Percentiles rank a stretch among this genome's conserved stretches.
Conservation (phyloP, 2,329 filamentous ascomycete species). For the Microsporum audouinii region DNA sequence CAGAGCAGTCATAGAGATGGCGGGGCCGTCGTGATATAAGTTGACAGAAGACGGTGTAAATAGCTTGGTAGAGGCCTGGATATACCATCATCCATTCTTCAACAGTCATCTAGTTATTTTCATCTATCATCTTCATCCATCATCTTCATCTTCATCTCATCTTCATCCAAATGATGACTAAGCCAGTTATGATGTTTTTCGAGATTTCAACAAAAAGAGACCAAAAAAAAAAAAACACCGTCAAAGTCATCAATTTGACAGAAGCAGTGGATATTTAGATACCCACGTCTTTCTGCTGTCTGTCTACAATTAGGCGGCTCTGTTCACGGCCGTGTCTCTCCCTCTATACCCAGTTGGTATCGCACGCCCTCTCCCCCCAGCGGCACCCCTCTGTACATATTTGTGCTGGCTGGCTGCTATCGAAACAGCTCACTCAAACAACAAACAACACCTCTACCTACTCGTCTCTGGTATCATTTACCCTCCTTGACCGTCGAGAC, state of each 20-base stretch:
- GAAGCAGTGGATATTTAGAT: background rate
- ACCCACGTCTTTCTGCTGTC: background rate
- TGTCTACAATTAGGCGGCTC: background rate
- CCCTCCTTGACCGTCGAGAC: background rate
- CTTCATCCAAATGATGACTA: background rate
- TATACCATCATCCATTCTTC: too few species aligned
- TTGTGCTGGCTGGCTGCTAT: background rate
- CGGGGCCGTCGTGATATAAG: too few species aligned
- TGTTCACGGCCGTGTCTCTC: background rate
- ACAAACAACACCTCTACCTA: background rate
- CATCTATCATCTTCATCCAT: background rate
- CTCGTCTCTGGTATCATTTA: background rate
- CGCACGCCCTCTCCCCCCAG: background rate
- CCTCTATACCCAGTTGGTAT: background rate
- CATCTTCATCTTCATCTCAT: background rate
- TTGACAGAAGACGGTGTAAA: too few species aligned
- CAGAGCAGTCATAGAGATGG: too few species aligned
- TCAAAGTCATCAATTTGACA: background rate
- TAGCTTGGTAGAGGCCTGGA: too few species aligned
- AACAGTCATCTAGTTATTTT: too few species aligned
- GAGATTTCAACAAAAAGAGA: background rate
- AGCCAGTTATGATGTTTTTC: background rate
- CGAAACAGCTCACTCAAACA: background rate
- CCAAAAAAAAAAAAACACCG: background rate
- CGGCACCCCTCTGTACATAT: background rate